Evolutionary conservation across 805 yeast species (phyloP).

Genomic region (Hanseniaspora meyeri): DNA sequence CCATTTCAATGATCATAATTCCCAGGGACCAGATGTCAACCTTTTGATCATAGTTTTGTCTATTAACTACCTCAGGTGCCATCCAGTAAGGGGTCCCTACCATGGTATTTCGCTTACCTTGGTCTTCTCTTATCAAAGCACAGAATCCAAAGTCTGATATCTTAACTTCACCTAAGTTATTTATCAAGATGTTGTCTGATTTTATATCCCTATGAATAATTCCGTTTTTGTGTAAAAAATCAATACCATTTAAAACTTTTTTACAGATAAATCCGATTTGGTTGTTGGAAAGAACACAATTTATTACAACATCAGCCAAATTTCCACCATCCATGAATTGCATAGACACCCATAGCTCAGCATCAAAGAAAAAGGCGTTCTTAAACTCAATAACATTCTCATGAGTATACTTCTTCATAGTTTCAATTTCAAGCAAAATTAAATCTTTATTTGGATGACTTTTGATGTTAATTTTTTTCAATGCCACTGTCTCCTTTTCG

Average conservation of each 20-base stretch:
- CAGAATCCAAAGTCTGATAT: slow-evolving; percentile 94
- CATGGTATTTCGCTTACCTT: slow-evolving; percentile 88
- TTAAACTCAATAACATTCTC: slow-evolving; percentile 87
- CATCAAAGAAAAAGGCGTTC: slow-evolving; percentile 65
- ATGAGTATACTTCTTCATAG: slow-evolving; percentile 86
- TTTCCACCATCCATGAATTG: slow-evolving; percentile 99
- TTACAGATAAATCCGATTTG: slow-evolving; percentile 92
- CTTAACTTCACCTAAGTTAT: slow-evolving; percentile 78
- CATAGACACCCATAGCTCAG: slow-evolving; percentile 93
- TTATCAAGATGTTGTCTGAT: slow-evolving; percentile 79
- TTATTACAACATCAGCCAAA: slow-evolving; percentile 87
- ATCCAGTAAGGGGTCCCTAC: slow-evolving; percentile 99
- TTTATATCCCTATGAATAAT: slow-evolving; percentile 94
- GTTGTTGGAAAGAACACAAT: slow-evolving; percentile 75
- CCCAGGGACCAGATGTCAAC: slow-evolving; percentile 98
- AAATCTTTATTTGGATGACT: slow-evolving; percentile 92
- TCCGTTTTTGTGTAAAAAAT: slow-evolving; percentile 80
- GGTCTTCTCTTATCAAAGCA: slow-evolving; percentile 76
- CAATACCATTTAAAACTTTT: slow-evolving; percentile 76
- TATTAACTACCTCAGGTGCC: slow-evolving; percentile 97
- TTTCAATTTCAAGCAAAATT: slow-evolving; percentile 87
- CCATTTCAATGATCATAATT: slow-evolving; percentile 96
- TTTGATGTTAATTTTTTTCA: slow-evolving; percentile 90
- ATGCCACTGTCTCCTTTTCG: slow-evolving; percentile 54
- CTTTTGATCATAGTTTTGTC: slow-evolving; percentile 91